Percentiles rank a stretch among this genome's conserved stretches.
These are phyloP conservation scores for Elongisporangium undulatum DNA, from an alignment of 352 stramenopile species.

Conservation along the genomic window DNA sequence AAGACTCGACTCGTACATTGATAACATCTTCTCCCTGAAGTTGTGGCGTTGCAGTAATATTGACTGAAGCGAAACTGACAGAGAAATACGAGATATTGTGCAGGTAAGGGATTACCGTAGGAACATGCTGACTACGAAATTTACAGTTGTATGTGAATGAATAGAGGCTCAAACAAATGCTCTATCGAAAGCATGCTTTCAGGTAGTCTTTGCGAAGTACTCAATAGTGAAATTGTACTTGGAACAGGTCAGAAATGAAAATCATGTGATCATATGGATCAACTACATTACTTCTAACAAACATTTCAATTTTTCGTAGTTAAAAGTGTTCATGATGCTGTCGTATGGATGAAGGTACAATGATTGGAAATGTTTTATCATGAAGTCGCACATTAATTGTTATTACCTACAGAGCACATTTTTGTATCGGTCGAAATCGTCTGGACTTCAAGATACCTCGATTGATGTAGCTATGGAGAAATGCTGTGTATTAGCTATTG, in stretches of 20 bases:
- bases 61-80: conserved; percentile 19
- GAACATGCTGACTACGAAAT: too few species aligned
- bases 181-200: conserved; percentile 8
- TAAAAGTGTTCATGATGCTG: not conserved
- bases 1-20: not conserved
- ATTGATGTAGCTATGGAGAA: not conserved
- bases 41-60: conserved; percentile 18
- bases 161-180: conserved; percentile 7
- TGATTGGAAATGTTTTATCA: not conserved
- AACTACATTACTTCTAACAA: too few species aligned
- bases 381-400: not conserved
- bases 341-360: not conserved
- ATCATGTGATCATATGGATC: not conserved
- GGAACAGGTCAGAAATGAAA: conserved; percentile 13
- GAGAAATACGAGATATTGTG: conserved; percentile 16
- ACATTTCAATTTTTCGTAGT: not conserved
- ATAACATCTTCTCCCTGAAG: conserved; percentile 3
- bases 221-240: conserved; percentile 15
- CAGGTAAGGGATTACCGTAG: conserved; percentile 6
- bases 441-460: not conserved
- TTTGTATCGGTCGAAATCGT: not conserved
- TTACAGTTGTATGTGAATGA: not conserved
- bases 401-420: not conserved
- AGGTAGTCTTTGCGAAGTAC: conserved; percentile 2
- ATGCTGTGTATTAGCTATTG: not conserved